Evolutionary conservation across 1,139 yeast species (phyloP), one percentile per base, ranked within the genome.

Genomic region (Saccharomyces hybrid): DNA sequence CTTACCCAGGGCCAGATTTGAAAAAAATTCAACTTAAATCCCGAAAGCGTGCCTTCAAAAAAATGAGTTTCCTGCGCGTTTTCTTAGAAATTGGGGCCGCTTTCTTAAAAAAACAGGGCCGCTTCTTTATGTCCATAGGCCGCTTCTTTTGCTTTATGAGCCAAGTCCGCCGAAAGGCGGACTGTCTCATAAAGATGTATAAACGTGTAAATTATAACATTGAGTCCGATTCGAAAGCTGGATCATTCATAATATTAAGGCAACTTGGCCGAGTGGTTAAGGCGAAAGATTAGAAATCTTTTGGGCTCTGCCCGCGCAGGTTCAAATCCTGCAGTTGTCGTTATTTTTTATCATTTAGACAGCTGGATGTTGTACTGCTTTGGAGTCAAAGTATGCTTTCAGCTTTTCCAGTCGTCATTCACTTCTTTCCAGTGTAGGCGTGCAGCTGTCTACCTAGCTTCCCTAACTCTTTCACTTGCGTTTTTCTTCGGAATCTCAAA

Each of bases 241-340:
- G 29, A 27, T 27, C 29, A n/a, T 11, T 29, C 7, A 13, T 31
- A 31, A 31, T 31, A 31, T 3, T 7, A 13, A 31, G 76, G 76
- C 76, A 73, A 71, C 74, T 72, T 75, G 77, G 77, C 78, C 78
- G 78, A 74, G 78, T 73, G 78, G 78, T 75, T 74, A 75, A 74
- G 78, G 78, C 77, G 78, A 73, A 73, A 74, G 78, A 75, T 75
- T 75, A 74, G 78, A 74, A 75, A 74, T 74, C 78, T 74, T 73
- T 74, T 74, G 77, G 77, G 77, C 71, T 68, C 64, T 66, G 71
- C 71, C 71, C 71, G 71, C 71, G 69, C 71, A 68, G 71, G 70
- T 67, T 68, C 71, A 64, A 68, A 58, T 68, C 71, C 71, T 68
- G 71, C 69, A 67, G 71, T 68, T 68, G 71, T 68, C 71, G 71